Evolutionary conservation across 345 rosid genomes (phyloP).

Genomic region (Acer campestre): DNA sequence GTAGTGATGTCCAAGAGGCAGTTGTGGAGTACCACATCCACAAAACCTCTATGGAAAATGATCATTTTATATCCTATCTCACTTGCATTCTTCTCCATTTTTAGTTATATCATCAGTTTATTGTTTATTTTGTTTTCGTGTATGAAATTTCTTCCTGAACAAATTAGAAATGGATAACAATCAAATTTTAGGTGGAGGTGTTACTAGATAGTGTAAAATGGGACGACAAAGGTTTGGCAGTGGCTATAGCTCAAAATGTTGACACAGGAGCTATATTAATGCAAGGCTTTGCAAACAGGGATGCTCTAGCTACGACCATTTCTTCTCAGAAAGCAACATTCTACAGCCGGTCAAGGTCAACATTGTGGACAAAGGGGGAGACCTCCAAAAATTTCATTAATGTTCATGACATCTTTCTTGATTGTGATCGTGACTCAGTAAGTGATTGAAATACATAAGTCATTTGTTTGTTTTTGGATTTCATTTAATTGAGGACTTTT

Average conservation of each 20-base stretch:
- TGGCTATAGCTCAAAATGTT: slow-evolving; percentile 92
- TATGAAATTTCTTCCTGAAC: not conserved
- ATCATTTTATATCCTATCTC: not conserved
- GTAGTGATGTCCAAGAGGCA: not conserved
- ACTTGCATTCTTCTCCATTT: slow-evolving; percentile 5
- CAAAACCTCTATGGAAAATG: not conserved
- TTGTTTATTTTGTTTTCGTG: not conserved
- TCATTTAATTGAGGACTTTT: slow-evolving; percentile 9
- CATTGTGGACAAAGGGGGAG: slow-evolving; percentile 93
- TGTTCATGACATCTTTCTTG: slow-evolving; percentile 70
- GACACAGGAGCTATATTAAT: slow-evolving; percentile 87
- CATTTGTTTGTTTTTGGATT: not conserved
- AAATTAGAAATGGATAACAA: slow-evolving; percentile 6
- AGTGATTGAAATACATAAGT: slow-evolving; percentile 22
- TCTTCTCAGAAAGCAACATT: slow-evolving; percentile 85
- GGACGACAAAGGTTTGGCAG: slow-evolving; percentile 96
- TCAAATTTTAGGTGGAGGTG: slow-evolving; percentile 54
- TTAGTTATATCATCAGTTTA: not conserved
- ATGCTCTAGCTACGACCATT: slow-evolving; percentile 70
- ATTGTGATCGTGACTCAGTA: slow-evolving; percentile 90
- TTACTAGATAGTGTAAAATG: slow-evolving; percentile 79
- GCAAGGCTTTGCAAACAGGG: slow-evolving; percentile 93
- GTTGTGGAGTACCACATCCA: not conserved
- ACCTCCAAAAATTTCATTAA: slow-evolving; percentile 86
- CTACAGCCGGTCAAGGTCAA: slow-evolving; percentile 82